phyloP scores from a whole-genome alignment of 75 land plant species.

The Sequoia sempervirens region DNA sequence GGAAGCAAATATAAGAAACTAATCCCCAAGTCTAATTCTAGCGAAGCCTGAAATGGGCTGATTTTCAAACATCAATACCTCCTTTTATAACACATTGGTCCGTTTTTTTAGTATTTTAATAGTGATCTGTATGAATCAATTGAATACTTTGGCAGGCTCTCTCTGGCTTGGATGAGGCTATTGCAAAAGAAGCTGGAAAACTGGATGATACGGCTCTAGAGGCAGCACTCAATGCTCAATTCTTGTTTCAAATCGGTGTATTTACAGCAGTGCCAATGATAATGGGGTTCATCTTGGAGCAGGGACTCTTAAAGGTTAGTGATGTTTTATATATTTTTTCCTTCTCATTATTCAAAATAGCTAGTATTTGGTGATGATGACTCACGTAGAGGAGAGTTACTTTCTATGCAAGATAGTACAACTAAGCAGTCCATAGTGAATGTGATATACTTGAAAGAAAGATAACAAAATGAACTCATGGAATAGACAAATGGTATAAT shows the following conservation, averaged over 20 bases:
- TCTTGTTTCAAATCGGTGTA: constrained; percentile 88
- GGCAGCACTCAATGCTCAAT: constrained; percentile 84
- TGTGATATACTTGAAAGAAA: background rate
- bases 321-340: background rate
- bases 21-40: too few relatives aligned
- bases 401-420: background rate
- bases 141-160: constrained; percentile 54
- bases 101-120: background rate
- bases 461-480: background rate
- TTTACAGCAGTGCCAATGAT: constrained; percentile 97
- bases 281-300: constrained; percentile 80
- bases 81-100: background rate
- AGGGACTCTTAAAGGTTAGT: constrained; percentile 70
- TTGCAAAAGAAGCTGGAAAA: constrained; percentile 34
- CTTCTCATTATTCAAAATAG: background rate
- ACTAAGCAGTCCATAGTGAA: background rate
- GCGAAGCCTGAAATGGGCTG: background rate
- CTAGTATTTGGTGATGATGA: background rate
- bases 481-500: background rate
- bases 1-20: background rate
- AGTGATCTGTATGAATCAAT: background rate
- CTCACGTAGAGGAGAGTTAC: background rate
- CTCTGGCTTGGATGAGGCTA: constrained; percentile 70
- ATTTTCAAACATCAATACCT: background rate
- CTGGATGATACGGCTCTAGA: constrained; percentile 70